These are phyloP conservation scores for Acorus gramineus DNA, from an alignment of 106 monocot species.

Conservation along the genomic window DNA sequence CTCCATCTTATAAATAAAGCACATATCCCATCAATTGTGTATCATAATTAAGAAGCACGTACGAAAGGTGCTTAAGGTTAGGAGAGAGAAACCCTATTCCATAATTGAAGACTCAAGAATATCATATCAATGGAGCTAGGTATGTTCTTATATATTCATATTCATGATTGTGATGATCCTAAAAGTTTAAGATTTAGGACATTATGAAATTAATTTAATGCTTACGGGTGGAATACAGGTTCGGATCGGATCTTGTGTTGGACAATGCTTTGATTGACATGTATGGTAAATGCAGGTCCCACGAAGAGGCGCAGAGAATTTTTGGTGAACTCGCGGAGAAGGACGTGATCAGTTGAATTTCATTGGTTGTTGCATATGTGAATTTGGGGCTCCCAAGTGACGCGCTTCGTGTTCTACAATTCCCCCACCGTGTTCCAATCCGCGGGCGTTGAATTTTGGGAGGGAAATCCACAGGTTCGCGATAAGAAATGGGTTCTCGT, in stretches of 20 bases:
- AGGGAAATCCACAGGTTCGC: not conserved
- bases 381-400: constrained; percentile 14
- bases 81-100: no score
- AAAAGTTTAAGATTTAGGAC: no score
- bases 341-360: constrained; percentile 1
- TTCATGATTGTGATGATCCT: no score
- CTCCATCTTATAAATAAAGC: no score
- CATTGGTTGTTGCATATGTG: constrained; percentile 25
- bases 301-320: constrained; percentile 13
- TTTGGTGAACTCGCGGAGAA: no score
- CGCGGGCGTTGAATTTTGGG: constrained; percentile 11
- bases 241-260: constrained; percentile 22
- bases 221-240: constrained; percentile 18
- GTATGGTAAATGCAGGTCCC: constrained; percentile 52
- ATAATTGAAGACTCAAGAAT: no score
- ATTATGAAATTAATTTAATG: no score
- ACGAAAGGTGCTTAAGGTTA: no score
- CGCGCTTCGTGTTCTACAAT: constrained; percentile 28
- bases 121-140: no score
- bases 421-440: constrained; percentile 27
- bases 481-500: constrained; percentile 26
- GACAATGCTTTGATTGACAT: constrained; percentile 52
- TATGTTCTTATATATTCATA: no score
- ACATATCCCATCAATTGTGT: no score
- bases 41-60: no score